phyloP scores from a whole-genome alignment of 495 filamentous ascomycete species.

The Podospora didyma region DNA sequence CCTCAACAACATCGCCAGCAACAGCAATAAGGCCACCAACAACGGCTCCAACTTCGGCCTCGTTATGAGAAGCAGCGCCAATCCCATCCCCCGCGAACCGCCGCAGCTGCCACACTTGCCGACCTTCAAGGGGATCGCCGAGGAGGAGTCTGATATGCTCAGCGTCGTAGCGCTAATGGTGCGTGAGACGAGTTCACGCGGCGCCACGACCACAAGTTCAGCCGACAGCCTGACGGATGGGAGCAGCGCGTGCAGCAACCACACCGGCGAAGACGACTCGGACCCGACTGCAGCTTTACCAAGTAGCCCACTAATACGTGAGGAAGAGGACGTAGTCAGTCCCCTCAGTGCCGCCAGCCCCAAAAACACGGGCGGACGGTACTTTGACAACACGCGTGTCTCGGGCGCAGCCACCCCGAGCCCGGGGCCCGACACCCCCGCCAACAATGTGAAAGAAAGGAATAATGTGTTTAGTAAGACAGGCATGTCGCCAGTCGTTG shows the following conservation, averaged over 20 bases:
- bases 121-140: slow-evolving; percentile 20
- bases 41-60: not conserved
- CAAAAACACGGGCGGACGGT: not conserved
- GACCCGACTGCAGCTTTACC: not conserved
- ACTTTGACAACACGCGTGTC: not conserved
- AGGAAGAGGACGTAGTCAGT: slow-evolving; percentile 22
- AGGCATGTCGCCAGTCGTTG: slow-evolving; percentile 3
- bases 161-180: slow-evolving; percentile 8
- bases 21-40: slow-evolving; percentile 12
- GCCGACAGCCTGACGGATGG: slow-evolving; percentile 33
- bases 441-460: not conserved
- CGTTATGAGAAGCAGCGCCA: not conserved
- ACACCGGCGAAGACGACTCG: slow-evolving; percentile 19
- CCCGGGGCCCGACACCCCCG: not conserved
- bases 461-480: slow-evolving; percentile 6
- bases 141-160: slow-evolving; percentile 13
- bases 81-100: slow-evolving; percentile 2
- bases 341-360: slow-evolving; percentile 17
- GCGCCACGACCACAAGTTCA: slow-evolving; percentile 13
- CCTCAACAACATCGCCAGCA: not conserved
- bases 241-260: slow-evolving; percentile 27
- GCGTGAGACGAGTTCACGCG: slow-evolving; percentile 7
- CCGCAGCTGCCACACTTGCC: slow-evolving; percentile 24
- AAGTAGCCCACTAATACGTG: not conserved
- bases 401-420: not conserved